Evolutionary conservation across 2,329 filamentous ascomycete species (phyloP), one percentile per base, ranked within the genome.

Genomic region (Coniochaeta sp.): DNA sequence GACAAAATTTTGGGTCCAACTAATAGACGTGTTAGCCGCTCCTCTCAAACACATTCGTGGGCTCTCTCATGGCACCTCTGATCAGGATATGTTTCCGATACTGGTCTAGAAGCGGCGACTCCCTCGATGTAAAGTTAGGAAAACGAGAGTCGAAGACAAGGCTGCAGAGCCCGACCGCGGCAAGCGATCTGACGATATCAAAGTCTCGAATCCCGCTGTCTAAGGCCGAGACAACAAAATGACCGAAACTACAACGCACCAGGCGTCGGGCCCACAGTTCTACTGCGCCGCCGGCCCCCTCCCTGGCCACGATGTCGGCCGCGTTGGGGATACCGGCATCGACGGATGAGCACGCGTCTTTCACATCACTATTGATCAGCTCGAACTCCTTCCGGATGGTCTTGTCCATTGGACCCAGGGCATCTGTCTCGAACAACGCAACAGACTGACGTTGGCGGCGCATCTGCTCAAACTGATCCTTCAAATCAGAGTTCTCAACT

Each of bases 91-190:
- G 49, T n/a, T 49, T 28, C 30, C 52, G 40, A 30, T 53, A 53
- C 22, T 53, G 52, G 42, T 53, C 52, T 7, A 53, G 42, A 3
- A 53, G 14, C 3, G 52, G 52, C 13, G 52, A 51, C 32, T 51
- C 48, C 14, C 31, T n/a, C 13, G 49, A n/a, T 18, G 40, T 13
- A 27, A 53, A 51, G 32, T 51, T 48, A 3, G 52, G 52, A 16
- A 53, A 53, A 6, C 16, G 26, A 12, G 48, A 48, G 30, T 51
- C 31, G 32, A 53, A 53, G 6, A 53, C 48, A 12, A 53, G 49
- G 2, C 31, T 33, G 27, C 38, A 35, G 9, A 53, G 28, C 16
- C 40, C 52, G 12, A 28, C 42, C 4, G 48, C 40, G 26, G 32
- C 48, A 18, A 53, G 24, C n/a, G 48, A 49, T 12, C 40, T 51